phyloP scores from a whole-genome alignment of 139 green algal genomes.

The Diplosphaera chodatii region DNA sequence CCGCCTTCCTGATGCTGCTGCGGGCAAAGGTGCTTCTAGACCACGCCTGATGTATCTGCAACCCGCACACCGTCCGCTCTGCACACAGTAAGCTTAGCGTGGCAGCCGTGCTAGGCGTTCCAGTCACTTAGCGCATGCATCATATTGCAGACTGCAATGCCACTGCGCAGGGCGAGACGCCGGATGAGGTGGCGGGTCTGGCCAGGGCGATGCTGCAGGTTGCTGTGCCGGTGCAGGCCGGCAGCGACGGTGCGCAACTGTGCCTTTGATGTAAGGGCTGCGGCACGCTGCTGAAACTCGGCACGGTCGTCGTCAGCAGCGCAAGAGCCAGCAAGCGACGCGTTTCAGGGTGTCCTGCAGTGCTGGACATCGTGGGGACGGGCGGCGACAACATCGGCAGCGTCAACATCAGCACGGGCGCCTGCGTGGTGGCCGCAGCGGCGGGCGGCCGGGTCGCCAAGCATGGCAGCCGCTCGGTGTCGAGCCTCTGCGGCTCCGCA shows the following conservation, averaged over 20 bases:
- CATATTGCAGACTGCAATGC: too few relatives aligned
- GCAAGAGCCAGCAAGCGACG: neutral
- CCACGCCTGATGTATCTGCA: too few relatives aligned
- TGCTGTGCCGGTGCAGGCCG: conserved; percentile 51
- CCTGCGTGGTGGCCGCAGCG: conserved; percentile 87
- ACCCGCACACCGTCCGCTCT: neutral
- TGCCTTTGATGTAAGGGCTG: too few relatives aligned
- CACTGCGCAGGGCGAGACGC: conserved; percentile 86
- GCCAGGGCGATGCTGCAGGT: conserved; percentile 73
- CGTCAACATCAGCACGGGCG: conserved; percentile 98
- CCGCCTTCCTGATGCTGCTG: conserved; percentile 93
- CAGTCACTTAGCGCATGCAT: too few relatives aligned
- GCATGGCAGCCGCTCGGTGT: conserved; percentile 93
- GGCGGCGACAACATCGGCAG: conserved; percentile 94
- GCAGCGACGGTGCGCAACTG: conserved; percentile 33
- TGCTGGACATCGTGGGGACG: conserved; percentile 97
- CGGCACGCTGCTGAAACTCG: too few relatives aligned
- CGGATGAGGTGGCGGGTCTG: conserved; percentile 88
- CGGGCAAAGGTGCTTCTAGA: conserved; percentile 77
- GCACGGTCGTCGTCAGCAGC: too few relatives aligned
- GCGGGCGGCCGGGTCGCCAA: conserved; percentile 95
- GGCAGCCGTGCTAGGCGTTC: too few relatives aligned
- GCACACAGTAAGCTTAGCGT: neutral
- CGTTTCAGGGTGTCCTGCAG: too few relatives aligned
- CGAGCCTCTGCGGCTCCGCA: conserved; percentile 86